Evolutionary conservation across 371 early-diverging fungal species (phyloP), one percentile per base, ranked within the genome.

Genomic region (Lichtheimia hyalospora): DNA sequence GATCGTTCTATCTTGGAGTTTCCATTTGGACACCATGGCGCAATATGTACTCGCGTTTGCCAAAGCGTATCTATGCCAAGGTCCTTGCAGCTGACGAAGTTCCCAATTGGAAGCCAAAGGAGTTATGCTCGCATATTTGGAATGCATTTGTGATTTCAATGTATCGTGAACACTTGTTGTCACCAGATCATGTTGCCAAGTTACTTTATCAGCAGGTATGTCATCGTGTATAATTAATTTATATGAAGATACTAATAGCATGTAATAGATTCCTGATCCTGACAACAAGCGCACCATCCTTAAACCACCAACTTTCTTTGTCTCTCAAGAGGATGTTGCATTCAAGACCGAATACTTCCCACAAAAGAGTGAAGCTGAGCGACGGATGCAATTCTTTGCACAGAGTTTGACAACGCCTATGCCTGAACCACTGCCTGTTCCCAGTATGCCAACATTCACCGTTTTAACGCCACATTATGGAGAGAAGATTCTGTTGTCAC

Each of bases 1-100:
- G 84, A 49, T 88, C 93, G 1, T 90, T 93, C 63, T 85, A 87
- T 44, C 82, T 90, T 12, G 94, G 92, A 20, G 81, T 92, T 28
- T 93, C 93, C 14, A 89, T 93, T 59, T 87, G 90, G 86, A 88
- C 92, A 1, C 92, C 94, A 12, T 92, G 92, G 93, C 77, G 92
- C 64, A 90, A 90, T 59, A 90, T 91, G 61, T 93, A 92, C 63
- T 80, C 89, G n/a, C 83, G 91, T 18, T 63, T 93, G 15, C 93
- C 93, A 49, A 91, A 91, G 68, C 86, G 90, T 41, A 90, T 93
- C 44, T 90, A 89, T 69, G 84, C 90, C 53, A 91, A 91, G 68
- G 67, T 92, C 14, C 75, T 93, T 12, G 87, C 90, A 1, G 81
- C 86, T 1, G 73, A 82, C 12, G 86, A 89, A 34, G 84, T 87